A percentile compares a stretch with the other conserved stretches of the same genome.
These are phyloP conservation scores for Aspergillus proliferans DNA, from an alignment of 2,329 filamentous ascomycete genomes.

Conservation along the genomic window DNA sequence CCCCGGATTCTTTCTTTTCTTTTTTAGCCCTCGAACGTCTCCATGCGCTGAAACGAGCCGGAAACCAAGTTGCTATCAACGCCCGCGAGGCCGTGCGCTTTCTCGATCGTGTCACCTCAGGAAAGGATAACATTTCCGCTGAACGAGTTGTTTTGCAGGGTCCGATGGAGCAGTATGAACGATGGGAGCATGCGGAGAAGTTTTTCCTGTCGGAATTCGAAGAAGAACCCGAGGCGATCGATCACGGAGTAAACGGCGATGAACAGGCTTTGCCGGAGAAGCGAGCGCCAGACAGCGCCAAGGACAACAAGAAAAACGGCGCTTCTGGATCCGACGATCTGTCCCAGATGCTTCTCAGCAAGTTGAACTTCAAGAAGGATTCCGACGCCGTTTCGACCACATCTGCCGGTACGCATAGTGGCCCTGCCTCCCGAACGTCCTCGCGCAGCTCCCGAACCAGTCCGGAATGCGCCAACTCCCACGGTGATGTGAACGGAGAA, in stretches of 20 bases:
- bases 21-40: constrained; percentile 41
- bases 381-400: constrained; percentile 33
- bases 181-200: constrained; percentile 42
- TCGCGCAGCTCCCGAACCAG: constrained; percentile 42
- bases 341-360: constrained; percentile 44
- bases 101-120: constrained; percentile 45
- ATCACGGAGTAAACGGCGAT: constrained; percentile 12
- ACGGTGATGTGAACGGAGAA: constrained; percentile 19
- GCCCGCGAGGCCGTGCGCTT: constrained; percentile 48
- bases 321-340: constrained; percentile 29
- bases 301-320: constrained; percentile 17
- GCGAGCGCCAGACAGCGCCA: constrained; percentile 10
- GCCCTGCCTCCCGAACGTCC: constrained; percentile 38
- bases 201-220: constrained; percentile 41
- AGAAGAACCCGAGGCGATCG: constrained; percentile 28
- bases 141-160: constrained; percentile 43
- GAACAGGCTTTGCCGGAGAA: constrained; percentile 13
- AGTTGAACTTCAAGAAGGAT: constrained; percentile 42
- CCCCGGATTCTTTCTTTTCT: constrained; percentile 7
- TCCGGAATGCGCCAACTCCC: constrained; percentile 33
- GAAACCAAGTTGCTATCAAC: constrained; percentile 44
- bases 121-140: constrained; percentile 38
- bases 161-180: constrained; percentile 45
- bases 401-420: constrained; percentile 38
- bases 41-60: constrained; percentile 39